Conservation (phyloP, 805 yeast genomes). For the Candida khao-thaluensis region DNA sequence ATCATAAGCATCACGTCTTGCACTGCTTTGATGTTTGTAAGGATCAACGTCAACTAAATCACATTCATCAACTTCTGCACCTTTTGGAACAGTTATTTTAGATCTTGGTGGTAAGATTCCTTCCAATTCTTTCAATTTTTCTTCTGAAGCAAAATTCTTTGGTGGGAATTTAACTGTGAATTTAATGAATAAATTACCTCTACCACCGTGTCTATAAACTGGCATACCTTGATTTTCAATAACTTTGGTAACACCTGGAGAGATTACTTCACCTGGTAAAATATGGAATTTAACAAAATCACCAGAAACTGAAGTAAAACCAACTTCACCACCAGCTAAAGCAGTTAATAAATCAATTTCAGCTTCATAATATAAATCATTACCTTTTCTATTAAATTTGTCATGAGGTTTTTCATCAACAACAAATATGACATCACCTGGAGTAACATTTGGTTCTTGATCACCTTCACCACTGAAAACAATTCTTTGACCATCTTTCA, state of each 20-base stretch:
- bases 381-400: constrained; percentile 80
- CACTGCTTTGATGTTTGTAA: constrained; percentile 48
- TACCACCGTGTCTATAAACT: constrained; percentile 79
- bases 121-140: constrained; percentile 70
- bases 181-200: constrained; percentile 82
- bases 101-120: constrained; percentile 76
- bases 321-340: constrained; percentile 91
- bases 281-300: constrained; percentile 82
- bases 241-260: constrained; percentile 80
- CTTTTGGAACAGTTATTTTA: constrained; percentile 58
- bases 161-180: constrained; percentile 89
- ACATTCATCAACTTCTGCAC: constrained; percentile 79
- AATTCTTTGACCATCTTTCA: constrained; percentile 90
- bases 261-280: constrained; percentile 88
- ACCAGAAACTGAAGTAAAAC: constrained; percentile 86
- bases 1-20: constrained; percentile 44
- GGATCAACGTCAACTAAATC: constrained; percentile 69
- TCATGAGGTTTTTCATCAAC: constrained; percentile 88
- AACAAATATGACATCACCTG: constrained; percentile 95
- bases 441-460: constrained; percentile 89
- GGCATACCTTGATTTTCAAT: constrained; percentile 98
- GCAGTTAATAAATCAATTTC: constrained; percentile 92
- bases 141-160: constrained; percentile 70
- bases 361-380: constrained; percentile 80
- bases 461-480: constrained; percentile 96